A percentile compares a stretch with the other conserved stretches of the same genome.
Evolutionary conservation across 2,329 filamentous ascomycete species (phyloP).

Genomic region (Penicillium paneum): DNA sequence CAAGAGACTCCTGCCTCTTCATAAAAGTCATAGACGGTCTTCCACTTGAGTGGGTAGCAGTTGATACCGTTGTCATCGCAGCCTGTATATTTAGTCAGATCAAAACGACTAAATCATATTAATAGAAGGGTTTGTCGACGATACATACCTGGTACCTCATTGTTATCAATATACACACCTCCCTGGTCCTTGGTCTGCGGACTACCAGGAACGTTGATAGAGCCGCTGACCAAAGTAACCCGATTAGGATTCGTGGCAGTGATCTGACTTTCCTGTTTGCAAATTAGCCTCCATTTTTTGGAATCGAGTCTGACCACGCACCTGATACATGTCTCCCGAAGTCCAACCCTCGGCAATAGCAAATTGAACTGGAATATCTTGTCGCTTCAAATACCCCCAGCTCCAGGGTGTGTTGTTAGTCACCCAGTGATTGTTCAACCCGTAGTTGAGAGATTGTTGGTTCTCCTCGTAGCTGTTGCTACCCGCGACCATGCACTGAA

Average conservation of each 20-base stretch:
- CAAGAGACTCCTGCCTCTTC: constrained; percentile 50
- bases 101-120: background rate
- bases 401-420: constrained; percentile 54
- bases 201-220: constrained; percentile 51
- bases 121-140: too few relatives aligned
- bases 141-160: constrained; percentile 46
- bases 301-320: constrained; percentile 7
- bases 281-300: background rate
- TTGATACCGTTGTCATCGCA: constrained; percentile 48
- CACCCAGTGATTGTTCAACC: constrained; percentile 54
- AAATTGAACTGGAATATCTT: constrained; percentile 55
- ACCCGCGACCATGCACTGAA: constrained; percentile 55
- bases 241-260: constrained; percentile 55
- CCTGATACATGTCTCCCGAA: constrained; percentile 56
- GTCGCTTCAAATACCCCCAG: constrained; percentile 51
- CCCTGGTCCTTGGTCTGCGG: constrained; percentile 45
- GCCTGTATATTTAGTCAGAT: constrained; percentile 22
- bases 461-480: constrained; percentile 53
- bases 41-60: constrained; percentile 56
- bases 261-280: constrained; percentile 47
- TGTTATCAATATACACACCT: constrained; percentile 52
- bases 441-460: constrained; percentile 52
- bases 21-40: constrained; percentile 51
- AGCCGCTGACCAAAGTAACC: constrained; percentile 51
- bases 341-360: constrained; percentile 55